Evolutionary conservation across 192 early-diverging fungal genomes (phyloP).

Genomic region (Coemansia sp.): DNA sequence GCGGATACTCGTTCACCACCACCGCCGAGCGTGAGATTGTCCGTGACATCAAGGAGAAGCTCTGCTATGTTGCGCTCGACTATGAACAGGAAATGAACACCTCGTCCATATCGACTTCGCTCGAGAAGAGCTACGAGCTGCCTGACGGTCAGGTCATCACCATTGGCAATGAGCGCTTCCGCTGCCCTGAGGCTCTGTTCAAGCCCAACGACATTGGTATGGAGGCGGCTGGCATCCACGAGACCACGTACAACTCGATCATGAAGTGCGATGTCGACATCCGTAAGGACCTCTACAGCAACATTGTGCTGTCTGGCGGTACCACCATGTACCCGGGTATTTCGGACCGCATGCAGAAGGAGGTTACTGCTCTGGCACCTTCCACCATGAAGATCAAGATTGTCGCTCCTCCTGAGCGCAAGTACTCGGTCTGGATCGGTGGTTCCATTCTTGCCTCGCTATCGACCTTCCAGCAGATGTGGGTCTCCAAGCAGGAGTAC

Average conservation of each 20-base stretch:
- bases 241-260: slow-evolving; percentile 95
- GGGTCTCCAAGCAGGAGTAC: slow-evolving; percentile 98
- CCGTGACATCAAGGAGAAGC: slow-evolving; percentile 99
- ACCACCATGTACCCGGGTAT: slow-evolving; percentile 98
- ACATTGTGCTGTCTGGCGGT: slow-evolving; percentile 95
- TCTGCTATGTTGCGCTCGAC: slow-evolving; percentile 97
- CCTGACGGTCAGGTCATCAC: slow-evolving; percentile 99
- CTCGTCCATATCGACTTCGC: slow-evolving; percentile 83
- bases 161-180: slow-evolving; percentile 97
- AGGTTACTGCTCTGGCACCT: slow-evolving; percentile 93
- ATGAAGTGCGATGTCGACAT: slow-evolving; percentile 98
- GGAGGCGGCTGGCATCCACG: slow-evolving; percentile 92
- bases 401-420: slow-evolving; percentile 97
- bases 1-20: slow-evolving; percentile 95
- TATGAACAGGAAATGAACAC: slow-evolving; percentile 98
- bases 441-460: slow-evolving; percentile 96
- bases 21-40: slow-evolving; percentile 97
- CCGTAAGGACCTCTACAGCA: slow-evolving; percentile 92
- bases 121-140: slow-evolving; percentile 97
- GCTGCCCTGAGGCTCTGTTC: slow-evolving; percentile 97
- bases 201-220: slow-evolving; percentile 91
- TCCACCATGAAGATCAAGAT: slow-evolving; percentile 98
- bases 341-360: slow-evolving; percentile 96
- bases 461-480: slow-evolving; percentile 99
- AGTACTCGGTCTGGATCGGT: slow-evolving; percentile 99